These are phyloP conservation scores for Pleurozium schreberi DNA, from an alignment of 225 moss, liverwort and hornwort genomes.

Conservation along the genomic window DNA sequence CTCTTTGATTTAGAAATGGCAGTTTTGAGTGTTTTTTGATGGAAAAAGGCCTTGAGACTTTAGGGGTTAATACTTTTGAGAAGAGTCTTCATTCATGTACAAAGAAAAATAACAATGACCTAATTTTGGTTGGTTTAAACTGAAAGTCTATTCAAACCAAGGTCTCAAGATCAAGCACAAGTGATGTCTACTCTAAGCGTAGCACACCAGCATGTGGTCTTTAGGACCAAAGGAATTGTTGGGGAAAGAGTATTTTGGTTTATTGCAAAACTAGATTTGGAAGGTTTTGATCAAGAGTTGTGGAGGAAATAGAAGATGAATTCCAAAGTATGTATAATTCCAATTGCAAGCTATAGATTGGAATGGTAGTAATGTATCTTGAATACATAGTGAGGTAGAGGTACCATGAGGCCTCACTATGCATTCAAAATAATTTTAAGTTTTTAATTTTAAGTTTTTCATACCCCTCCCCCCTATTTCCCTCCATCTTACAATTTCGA, in stretches of 20 bases:
- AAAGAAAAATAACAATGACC: neutral
- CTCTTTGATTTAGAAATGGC: too few species aligned
- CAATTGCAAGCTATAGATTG: neutral
- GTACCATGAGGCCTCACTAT: too few species aligned
- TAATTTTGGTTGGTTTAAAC: neutral
- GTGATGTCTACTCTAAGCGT: neutral
- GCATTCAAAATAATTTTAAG: too few species aligned
- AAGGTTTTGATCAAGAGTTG: neutral
- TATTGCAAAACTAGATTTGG: neutral
- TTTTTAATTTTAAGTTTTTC: too few species aligned
- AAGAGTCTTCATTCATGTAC: too few species aligned
- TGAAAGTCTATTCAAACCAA: neutral
- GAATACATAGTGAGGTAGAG: too few species aligned
- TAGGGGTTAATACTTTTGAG: too few species aligned
- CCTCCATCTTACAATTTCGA: too few species aligned
- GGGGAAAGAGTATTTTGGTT: rapidly evolving
- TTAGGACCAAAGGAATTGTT: rapidly evolving
- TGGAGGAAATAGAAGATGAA: neutral
- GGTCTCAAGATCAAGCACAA: neutral
- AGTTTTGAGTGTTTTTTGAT: too few species aligned
- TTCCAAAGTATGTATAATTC: neutral
- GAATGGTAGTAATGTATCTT: too few species aligned
- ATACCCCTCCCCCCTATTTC: too few species aligned
- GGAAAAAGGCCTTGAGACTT: too few species aligned
- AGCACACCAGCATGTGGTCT: neutral